phyloP scores from a whole-genome alignment of 1,139 yeast species.

The Pichia cactophila region DNA sequence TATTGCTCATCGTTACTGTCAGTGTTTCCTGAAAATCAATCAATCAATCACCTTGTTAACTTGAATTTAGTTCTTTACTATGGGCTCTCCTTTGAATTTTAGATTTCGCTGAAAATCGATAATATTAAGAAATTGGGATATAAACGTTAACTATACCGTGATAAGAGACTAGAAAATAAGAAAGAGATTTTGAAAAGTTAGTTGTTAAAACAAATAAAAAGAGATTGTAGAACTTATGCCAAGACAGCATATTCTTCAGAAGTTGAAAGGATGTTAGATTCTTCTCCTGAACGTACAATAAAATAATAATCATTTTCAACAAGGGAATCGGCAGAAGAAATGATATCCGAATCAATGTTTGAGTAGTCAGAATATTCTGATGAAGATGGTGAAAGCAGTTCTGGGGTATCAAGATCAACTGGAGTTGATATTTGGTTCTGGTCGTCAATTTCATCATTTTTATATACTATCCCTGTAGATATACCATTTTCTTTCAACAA shows the following conservation, averaged over 20 bases:
- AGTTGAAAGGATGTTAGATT: slow-evolving; percentile 1
- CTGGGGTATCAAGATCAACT: slow-evolving; percentile 1
- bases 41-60: too few species aligned
- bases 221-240: neutral
- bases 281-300: slow-evolving; percentile 2
- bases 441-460: neutral
- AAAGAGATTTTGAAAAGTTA: neutral
- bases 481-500: slow-evolving; percentile 45
- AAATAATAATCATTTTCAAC: neutral
- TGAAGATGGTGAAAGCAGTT: neutral
- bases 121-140: neutral
- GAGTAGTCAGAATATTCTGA: neutral
- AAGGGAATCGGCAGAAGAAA: slow-evolving; percentile 2
- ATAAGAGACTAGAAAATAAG: neutral
- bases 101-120: neutral
- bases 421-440: neutral
- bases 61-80: too few species aligned
- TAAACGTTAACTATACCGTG: neutral
- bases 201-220: neutral
- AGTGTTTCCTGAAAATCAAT: neutral
- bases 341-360: neutral
- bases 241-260: slow-evolving; percentile 2
- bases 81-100: neutral
- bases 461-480: slow-evolving; percentile 34
- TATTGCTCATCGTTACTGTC: neutral